Base-by-base conservation (phyloP, 129 eudicot genomes). In the Mikania micrantha region DNA sequence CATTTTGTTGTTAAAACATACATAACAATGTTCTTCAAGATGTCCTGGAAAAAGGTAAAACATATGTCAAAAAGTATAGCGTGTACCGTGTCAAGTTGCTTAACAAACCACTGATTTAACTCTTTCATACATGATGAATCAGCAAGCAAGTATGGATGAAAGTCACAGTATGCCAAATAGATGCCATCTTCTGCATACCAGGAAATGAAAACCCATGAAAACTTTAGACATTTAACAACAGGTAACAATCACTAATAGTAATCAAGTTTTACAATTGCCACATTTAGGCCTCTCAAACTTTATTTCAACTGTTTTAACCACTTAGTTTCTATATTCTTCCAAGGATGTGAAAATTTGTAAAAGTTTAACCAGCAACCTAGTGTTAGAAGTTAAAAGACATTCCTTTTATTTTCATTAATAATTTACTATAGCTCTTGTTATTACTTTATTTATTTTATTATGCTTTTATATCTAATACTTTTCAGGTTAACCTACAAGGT, bases 51-150 rank as follows among this genome's bases (percentile, higher is more conserved):
- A n/a, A n/a, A n/a, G n/a, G n/a, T n/a, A n/a, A n/a, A n/a, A n/a
- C n/a, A n/a, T n/a, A n/a, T n/a, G n/a, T n/a, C n/a, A n/a, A n/a
- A n/a, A n/a, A n/a, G n/a, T n/a, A n/a, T n/a, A n/a, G n/a, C n/a
- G n/a, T 60, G 38, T 70, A 93, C 98, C 92, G 98, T 82, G 72
- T 88, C 98, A 48, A 93, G 87, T 78, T 93, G 96, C 80, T 88
- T 93, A 17, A 74, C 50, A 82, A 93, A 93, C 98, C 96, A 93
- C 61, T 93, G 90, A 74, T 89, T 87, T 47, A 93, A 81, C 76
- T 88, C 93, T 83, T 93, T 93, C 91, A 85, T 82, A 68, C 87
- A 93, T 63, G 79, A 70, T 16, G 99, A 79, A 76, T 93, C 99
- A 68, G 56, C 88, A 41, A 89, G 82, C 84, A 89, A 75, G 71